Percentiles rank a stretch among this genome's conserved stretches.
phyloP scores from a whole-genome alignment of 2,329 filamentous ascomycete species.

The Juglanconis juglandina region DNA sequence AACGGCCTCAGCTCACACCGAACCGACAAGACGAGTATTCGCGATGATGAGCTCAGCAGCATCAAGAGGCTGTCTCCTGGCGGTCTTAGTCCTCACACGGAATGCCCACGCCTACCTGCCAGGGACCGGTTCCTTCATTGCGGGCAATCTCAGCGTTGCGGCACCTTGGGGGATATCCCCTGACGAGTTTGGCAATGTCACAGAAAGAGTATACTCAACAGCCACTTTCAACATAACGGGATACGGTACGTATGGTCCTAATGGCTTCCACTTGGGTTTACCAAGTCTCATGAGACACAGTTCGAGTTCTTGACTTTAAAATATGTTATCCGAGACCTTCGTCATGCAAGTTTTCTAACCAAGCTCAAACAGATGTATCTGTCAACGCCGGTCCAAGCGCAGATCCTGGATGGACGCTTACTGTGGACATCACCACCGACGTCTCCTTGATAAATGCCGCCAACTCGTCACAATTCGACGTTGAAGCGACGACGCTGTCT shows the following conservation, averaged over 20 bases:
- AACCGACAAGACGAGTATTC: too few species aligned
- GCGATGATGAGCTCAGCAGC: too few species aligned
- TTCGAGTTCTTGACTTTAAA: too few species aligned
- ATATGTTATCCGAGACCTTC: too few species aligned
- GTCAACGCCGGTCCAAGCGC: neutral
- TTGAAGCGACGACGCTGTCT: constrained; percentile 10
- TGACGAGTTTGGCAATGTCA: constrained; percentile 9
- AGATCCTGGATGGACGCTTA: constrained; percentile 7
- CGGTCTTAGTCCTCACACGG: neutral
- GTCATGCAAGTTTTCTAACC: neutral
- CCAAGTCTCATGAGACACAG: neutral
- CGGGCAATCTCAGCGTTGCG: neutral
- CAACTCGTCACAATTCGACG: constrained; percentile 1
- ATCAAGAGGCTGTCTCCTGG: neutral
- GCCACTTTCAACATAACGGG: constrained; percentile 10
- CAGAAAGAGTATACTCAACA: neutral
- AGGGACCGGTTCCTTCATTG: neutral
- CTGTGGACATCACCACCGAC: constrained; percentile 3
- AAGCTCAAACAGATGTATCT: constrained; percentile 1
- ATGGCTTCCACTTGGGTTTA: neutral
- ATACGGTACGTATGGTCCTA: neutral
- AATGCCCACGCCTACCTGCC: neutral
- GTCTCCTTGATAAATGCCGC: constrained; percentile 9
- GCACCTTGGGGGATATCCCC: constrained; percentile 9
- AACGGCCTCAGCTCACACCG: neutral